Evolutionary conservation across 805 yeast species (phyloP).

Genomic region (Cyberlindnera galapagoensis): DNA sequence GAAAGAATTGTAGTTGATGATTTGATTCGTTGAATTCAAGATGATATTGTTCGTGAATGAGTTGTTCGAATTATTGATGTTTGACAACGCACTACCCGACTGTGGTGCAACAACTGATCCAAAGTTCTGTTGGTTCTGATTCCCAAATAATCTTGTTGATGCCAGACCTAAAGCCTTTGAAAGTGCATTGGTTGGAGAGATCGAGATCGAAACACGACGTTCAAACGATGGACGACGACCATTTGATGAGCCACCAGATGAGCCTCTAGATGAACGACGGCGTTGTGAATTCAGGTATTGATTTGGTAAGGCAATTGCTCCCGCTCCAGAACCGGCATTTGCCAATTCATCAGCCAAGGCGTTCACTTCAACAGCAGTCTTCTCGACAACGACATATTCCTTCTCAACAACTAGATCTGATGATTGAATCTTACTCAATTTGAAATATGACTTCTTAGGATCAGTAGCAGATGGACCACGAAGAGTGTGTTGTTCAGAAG

Average conservation of each 20-base stretch:
- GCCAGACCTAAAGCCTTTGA: constrained; percentile 85
- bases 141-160: constrained; percentile 79
- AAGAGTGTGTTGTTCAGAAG: constrained; percentile 7
- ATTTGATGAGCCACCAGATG: constrained; percentile 38
- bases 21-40: constrained; percentile 17
- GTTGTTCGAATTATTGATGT: constrained; percentile 17
- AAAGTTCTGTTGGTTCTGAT: constrained; percentile 17
- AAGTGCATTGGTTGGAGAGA: constrained; percentile 78
- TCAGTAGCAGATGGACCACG: constrained; percentile 3
- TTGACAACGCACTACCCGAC: constrained; percentile 9
- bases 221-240: constrained; percentile 56
- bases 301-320: constrained; percentile 34
- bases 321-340: constrained; percentile 45
- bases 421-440: constrained; percentile 9
- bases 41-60: constrained; percentile 19
- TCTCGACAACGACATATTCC: constrained; percentile 93
- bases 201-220: constrained; percentile 59
- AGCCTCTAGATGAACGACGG: constrained; percentile 37
- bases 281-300: constrained; percentile 16
- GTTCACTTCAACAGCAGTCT: constrained; percentile 90
- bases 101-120: constrained; percentile 18
- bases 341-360: constrained; percentile 92
- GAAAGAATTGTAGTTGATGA: constrained; percentile 11
- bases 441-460: constrained; percentile 6
- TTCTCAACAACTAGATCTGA: constrained; percentile 57